These are phyloP conservation scores for Pseudogymnoascus sp. DNA, from an alignment of 2,329 filamentous ascomycete species.

Conservation along the genomic window DNA sequence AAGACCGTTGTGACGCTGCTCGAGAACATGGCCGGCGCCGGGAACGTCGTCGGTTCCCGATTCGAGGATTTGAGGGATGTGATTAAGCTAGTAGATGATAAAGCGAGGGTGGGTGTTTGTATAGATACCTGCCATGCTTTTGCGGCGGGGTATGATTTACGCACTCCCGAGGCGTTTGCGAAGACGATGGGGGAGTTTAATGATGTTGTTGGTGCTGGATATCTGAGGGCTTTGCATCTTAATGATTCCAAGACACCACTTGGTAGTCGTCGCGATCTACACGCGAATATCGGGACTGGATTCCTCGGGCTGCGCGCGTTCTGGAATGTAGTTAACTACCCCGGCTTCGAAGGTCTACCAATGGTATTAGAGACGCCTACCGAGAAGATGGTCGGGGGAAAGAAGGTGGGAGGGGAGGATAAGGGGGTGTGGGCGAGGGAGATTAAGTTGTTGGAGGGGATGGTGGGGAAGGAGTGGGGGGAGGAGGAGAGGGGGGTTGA, in stretches of 20 bases:
- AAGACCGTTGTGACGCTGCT: constrained; percentile 70
- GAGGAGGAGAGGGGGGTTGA: constrained; percentile 63
- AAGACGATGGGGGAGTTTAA: constrained; percentile 71
- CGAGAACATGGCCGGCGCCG: constrained; percentile 90
- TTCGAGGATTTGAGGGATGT: constrained; percentile 85
- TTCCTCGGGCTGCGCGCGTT: constrained; percentile 88
- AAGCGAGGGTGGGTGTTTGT: constrained; percentile 80
- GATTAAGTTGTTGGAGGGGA: constrained; percentile 84
- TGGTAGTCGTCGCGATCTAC: constrained; percentile 72
- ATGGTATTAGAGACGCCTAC: constrained; percentile 97
- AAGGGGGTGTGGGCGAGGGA: constrained; percentile 82
- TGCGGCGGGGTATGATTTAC: constrained; percentile 84
- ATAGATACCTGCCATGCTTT: constrained; percentile 97
- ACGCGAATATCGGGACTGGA: constrained; percentile 93
- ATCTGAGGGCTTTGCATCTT: constrained; percentile 78
- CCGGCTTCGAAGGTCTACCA: constrained; percentile 65
- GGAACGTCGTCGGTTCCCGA: constrained; percentile 75
- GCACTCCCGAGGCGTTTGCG: constrained; percentile 63
- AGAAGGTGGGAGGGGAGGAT: constrained; percentile 55
- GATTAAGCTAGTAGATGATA: constrained; percentile 70
- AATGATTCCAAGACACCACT: constrained; percentile 95
- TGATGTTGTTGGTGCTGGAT: constrained; percentile 63
- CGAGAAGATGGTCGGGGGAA: constrained; percentile 59
- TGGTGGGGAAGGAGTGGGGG: constrained; percentile 76
- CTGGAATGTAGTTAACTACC: constrained; percentile 81